Conservation (phyloP, 2,329 filamentous ascomycete species). For the Fusarium sororula region DNA sequence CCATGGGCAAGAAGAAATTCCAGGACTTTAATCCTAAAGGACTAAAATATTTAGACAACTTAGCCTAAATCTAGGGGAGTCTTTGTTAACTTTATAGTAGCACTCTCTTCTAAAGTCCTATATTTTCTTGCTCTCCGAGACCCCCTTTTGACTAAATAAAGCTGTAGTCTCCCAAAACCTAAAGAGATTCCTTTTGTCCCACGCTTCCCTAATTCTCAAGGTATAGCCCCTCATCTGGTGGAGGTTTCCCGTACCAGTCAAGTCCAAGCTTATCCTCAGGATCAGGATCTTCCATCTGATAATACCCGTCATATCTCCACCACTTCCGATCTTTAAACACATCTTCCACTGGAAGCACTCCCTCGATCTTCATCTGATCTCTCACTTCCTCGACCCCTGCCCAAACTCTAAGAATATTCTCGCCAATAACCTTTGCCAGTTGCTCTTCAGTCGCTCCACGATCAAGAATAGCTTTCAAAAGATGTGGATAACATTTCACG, state of each 20-base stretch:
- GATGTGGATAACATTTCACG: not conserved
- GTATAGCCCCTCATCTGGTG: not conserved
- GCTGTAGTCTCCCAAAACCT: too few relatives aligned
- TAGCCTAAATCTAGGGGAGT: too few relatives aligned
- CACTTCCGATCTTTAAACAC: slow-evolving; percentile 4
- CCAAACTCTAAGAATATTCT: slow-evolving; percentile 3
- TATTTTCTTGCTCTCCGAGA: too few relatives aligned
- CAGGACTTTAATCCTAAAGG: too few relatives aligned
- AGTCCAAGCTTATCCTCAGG: slow-evolving; percentile 1
- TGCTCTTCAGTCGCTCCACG: not conserved
- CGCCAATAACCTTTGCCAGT: not conserved
- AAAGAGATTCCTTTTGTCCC: too few relatives aligned
- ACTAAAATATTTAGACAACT: too few relatives aligned
- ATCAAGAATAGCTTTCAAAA: not conserved
- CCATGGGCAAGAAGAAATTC: too few relatives aligned
- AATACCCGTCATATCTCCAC: slow-evolving; percentile 16
- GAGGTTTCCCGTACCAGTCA: not conserved
- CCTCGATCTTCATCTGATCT: not conserved
- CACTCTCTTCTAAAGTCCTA: too few relatives aligned
- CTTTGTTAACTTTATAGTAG: too few relatives aligned
- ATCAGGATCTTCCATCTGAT: slow-evolving; percentile 17
- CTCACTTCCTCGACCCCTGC: not conserved
- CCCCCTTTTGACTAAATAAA: too few relatives aligned
- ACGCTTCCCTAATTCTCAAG: not conserved
- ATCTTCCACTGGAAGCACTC: not conserved